Percentiles rank a stretch among this genome's conserved stretches.
Evolutionary conservation across 441 rosid genomes (phyloP).

Genomic region (Corymbia citriodora): DNA sequence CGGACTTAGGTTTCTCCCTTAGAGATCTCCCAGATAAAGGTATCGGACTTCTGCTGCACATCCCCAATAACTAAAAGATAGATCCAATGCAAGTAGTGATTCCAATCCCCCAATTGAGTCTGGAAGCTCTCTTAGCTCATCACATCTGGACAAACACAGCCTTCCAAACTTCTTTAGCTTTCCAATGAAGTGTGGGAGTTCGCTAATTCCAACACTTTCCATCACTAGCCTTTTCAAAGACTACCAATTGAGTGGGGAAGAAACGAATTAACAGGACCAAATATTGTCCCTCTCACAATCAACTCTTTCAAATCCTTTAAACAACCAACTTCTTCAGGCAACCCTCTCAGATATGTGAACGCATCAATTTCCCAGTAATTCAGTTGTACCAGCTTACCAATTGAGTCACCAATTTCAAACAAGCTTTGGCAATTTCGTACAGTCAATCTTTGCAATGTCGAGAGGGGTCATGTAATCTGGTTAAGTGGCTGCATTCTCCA

Average conservation of each 20-base stretch:
- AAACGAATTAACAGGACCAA: not conserved
- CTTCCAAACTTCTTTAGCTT: not conserved
- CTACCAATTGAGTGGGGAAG: not conserved
- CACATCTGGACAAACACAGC: too few relatives aligned
- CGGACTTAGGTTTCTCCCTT: too few relatives aligned
- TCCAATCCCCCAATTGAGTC: too few relatives aligned
- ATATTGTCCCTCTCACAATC: not conserved
- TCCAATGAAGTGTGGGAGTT: not conserved
- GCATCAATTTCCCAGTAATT: not conserved
- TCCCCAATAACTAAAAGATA: too few relatives aligned
- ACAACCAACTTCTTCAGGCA: not conserved
- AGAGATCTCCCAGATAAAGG: too few relatives aligned
- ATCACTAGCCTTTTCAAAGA: not conserved
- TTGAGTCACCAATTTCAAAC: not conserved
- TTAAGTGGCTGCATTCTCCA: fast-evolving
- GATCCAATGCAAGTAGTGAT: too few relatives aligned
- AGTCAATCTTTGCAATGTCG: not conserved
- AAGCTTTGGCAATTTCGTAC: not conserved
- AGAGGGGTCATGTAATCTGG: not conserved
- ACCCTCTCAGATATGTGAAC: not conserved
- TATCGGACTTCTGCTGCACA: too few relatives aligned
- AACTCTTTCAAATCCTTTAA: not conserved
- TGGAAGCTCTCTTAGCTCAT: too few relatives aligned
- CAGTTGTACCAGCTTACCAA: not conserved
- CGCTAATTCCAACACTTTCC: not conserved